A percentile compares a stretch with the other conserved stretches of the same genome.
These are phyloP conservation scores for Solanum bukasovii DNA, from an alignment of 257 asterid genomes.

Conservation along the genomic window DNA sequence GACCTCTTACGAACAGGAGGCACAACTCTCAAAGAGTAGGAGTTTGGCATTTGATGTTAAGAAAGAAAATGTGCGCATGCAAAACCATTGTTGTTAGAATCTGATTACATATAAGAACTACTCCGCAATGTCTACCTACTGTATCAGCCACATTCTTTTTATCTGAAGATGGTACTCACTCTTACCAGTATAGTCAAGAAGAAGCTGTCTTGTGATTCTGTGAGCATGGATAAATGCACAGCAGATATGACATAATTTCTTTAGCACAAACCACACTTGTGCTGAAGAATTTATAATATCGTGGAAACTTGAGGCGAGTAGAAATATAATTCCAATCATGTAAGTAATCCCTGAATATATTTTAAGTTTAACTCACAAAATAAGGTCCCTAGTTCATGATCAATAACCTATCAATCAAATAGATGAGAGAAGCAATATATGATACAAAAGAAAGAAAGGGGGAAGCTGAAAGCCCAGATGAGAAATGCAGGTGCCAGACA, in stretches of 20 bases:
- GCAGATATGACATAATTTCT: background rate
- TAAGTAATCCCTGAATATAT: background rate
- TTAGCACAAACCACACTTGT: background rate
- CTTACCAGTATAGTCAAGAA: background rate
- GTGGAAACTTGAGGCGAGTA: background rate
- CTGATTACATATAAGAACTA: too few relatives aligned
- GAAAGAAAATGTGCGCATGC: too few relatives aligned
- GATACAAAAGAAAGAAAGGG: conserved; percentile 4
- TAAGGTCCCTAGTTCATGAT: background rate
- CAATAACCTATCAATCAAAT: background rate
- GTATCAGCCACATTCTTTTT: too few relatives aligned
- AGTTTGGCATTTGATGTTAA: too few relatives aligned
- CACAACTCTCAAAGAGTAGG: too few relatives aligned
- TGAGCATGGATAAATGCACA: background rate
- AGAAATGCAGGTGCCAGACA: background rate
- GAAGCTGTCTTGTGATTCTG: background rate
- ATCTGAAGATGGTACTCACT: too few relatives aligned
- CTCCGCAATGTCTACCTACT: too few relatives aligned
- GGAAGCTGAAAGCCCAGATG: background rate
- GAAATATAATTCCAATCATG: background rate
- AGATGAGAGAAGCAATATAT: background rate
- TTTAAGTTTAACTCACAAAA: background rate
- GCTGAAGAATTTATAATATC: background rate
- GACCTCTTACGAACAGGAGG: too few relatives aligned
- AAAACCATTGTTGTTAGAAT: too few relatives aligned